Percentiles rank a stretch among this genome's conserved stretches.
Conservation (phyloP, 306 rosid species). For the Glycyrrhiza uralensis region DNA sequence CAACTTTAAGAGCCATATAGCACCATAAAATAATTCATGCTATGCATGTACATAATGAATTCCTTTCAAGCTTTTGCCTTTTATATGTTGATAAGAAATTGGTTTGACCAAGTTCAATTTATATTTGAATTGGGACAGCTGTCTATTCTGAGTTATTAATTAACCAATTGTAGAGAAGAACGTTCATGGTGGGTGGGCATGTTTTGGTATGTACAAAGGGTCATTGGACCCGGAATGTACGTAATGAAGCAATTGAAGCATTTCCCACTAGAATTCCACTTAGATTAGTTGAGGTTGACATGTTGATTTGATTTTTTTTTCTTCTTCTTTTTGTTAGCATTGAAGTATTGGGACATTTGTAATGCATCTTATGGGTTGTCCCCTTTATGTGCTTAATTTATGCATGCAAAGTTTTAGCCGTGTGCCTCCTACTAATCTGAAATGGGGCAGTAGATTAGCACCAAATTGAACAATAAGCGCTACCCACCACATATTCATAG, state of each 20-base stretch:
- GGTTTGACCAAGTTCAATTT: not conserved
- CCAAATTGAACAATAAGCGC: not conserved
- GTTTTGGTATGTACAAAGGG: not conserved
- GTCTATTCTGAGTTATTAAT: not conserved
- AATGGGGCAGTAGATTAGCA: not conserved
- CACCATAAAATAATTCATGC: not conserved
- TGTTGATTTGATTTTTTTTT: not conserved
- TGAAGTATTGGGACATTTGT: slow-evolving; percentile 23
- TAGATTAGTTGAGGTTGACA: slow-evolving; percentile 9
- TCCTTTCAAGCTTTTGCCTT: not conserved
- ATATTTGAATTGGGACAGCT: not conserved
- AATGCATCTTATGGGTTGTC: slow-evolving; percentile 3
- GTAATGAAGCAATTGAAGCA: not conserved
- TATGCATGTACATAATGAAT: not conserved
- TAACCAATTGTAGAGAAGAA: not conserved
- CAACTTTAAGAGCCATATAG: not conserved
- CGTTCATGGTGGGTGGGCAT: not conserved
- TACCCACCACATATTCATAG: not conserved
- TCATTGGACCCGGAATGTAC: not conserved
- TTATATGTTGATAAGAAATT: not conserved
- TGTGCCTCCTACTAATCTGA: slow-evolving; percentile 8
- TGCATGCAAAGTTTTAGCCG: not conserved
- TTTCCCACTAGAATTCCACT: not conserved
- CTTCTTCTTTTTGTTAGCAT: not conserved
- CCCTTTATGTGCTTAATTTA: not conserved